These are phyloP conservation scores for Colletotrichum tofieldiae DNA, from an alignment of 2,329 filamentous ascomycete genomes.

Conservation along the genomic window DNA sequence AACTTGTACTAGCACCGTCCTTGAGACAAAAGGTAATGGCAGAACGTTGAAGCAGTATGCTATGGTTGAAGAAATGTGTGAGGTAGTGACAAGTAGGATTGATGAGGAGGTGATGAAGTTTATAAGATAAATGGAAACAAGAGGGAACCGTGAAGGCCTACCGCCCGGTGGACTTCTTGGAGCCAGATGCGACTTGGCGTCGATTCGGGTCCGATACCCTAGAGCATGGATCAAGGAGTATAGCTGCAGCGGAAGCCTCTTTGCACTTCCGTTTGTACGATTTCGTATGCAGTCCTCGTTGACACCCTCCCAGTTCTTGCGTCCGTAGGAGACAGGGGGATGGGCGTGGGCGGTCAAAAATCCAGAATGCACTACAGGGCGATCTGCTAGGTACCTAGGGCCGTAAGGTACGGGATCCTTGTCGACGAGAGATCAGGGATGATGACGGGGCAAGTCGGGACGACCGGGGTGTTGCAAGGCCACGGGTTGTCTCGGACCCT, in stretches of 20 bases:
- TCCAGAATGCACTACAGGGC: constrained; percentile 25
- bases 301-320: constrained; percentile 38
- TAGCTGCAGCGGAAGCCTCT: constrained; percentile 40
- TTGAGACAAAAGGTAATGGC: background rate
- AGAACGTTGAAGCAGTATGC: background rate
- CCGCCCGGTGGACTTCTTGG: constrained; percentile 12
- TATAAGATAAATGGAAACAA: constrained; percentile 34
- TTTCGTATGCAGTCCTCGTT: constrained; percentile 32
- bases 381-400: constrained; percentile 40
- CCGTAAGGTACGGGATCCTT: constrained; percentile 35
- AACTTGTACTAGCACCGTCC: background rate
- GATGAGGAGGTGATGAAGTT: constrained; percentile 36
- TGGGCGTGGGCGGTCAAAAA: constrained; percentile 27
- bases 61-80: constrained; percentile 17
- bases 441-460: constrained; percentile 37
- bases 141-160: constrained; percentile 25
- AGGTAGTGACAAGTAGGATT: background rate
- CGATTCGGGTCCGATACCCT: constrained; percentile 39
- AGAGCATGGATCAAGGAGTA: constrained; percentile 33
- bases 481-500: constrained; percentile 42
- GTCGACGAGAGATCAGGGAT: constrained; percentile 26
- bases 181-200: constrained; percentile 33
- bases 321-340: constrained; percentile 35
- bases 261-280: constrained; percentile 37
- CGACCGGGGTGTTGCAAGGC: constrained; percentile 29